These are phyloP conservation scores for Linnemannia exigua DNA, from an alignment of 192 early-diverging fungal species.

Conservation along the genomic window DNA sequence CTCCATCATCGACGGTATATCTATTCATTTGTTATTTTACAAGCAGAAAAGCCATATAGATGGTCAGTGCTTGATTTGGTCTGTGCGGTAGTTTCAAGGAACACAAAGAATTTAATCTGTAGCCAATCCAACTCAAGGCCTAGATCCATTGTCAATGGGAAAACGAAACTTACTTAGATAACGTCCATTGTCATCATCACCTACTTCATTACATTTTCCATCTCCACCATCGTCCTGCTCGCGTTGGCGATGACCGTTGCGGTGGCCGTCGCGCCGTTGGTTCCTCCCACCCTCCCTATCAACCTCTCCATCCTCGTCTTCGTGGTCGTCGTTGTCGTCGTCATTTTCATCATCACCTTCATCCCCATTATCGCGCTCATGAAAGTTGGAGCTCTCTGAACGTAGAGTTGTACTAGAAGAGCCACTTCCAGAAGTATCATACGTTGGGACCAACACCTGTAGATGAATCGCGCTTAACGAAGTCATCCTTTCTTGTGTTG, in stretches of 20 bases:
- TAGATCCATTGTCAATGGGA: not conserved
- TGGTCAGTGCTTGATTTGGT: no score
- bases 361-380: not conserved
- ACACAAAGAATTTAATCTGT: not conserved
- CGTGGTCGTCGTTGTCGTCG: not conserved
- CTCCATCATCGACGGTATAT: not conserved
- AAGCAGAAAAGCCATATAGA: no score
- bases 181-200: not conserved
- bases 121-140: not conserved
- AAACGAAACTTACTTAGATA: not conserved
- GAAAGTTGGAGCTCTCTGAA: not conserved
- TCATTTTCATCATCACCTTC: not conserved
- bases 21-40: not conserved
- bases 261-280: not conserved
- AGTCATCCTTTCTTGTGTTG: conserved; percentile 16
- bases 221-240: not conserved
- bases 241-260: not conserved
- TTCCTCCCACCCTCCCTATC: not conserved
- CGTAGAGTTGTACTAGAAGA: conserved; percentile 14
- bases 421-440: conserved; percentile 2
- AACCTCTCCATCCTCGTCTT: not conserved
- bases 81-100: not conserved
- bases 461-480: conserved; percentile 24
- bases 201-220: not conserved
- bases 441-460: not conserved